A percentile compares a stretch with the other conserved stretches of the same genome.
Conservation (phyloP, 441 rosid species). For the Corymbia calophylla region DNA sequence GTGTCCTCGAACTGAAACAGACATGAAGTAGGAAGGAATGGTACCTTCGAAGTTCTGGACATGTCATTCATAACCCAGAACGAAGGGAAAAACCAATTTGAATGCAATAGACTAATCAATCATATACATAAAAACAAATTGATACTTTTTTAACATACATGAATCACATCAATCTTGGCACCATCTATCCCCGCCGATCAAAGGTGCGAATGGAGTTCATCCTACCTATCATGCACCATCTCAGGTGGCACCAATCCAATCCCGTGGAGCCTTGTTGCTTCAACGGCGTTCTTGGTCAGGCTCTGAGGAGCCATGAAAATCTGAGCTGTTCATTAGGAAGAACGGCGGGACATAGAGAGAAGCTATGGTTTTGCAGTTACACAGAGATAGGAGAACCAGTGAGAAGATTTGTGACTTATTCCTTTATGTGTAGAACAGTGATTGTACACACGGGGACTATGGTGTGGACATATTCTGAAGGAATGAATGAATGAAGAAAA, state of each 20-base stretch:
- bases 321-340: not conserved
- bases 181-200: not conserved
- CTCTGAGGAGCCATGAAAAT: not conserved
- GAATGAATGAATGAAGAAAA: not conserved
- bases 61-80: not conserved
- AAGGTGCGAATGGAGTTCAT: not conserved
- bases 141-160: not conserved
- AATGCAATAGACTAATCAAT: not conserved
- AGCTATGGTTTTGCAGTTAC: not conserved
- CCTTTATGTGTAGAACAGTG: not conserved
- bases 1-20: not conserved
- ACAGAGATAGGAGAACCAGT: not conserved
- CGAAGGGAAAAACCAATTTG: not conserved
- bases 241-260: not conserved
- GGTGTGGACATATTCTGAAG: not conserved
- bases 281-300: not conserved
- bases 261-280: not conserved
- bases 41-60: not conserved
- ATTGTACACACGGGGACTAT: not conserved
- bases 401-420: not conserved
- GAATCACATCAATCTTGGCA: not conserved
- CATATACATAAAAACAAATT: not conserved
- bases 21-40: not conserved
- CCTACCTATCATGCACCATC: not conserved
- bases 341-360: not conserved